Conservation (phyloP, 192 early-diverging fungal species). For the Entomortierella chlamydospora region DNA sequence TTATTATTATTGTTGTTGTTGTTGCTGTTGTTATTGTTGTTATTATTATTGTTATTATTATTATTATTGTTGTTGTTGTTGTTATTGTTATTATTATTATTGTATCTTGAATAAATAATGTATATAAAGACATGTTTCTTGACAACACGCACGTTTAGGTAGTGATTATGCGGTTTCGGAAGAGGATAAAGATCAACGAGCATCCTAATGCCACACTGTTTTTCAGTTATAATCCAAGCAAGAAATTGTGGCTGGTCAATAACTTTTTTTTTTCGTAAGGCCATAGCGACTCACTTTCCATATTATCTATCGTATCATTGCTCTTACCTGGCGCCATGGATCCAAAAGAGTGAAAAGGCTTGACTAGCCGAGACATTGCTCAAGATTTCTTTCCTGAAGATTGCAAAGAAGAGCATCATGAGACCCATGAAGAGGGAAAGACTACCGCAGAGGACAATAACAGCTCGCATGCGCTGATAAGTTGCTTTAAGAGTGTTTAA, state of each 20-base stretch:
- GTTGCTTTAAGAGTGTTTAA: slow-evolving; percentile 46
- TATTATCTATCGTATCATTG: no score
- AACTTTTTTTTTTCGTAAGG: no score
- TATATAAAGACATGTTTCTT: no score
- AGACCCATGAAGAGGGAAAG: slow-evolving; percentile 44
- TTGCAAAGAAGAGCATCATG: slow-evolving; percentile 52
- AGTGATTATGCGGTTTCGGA: slow-evolving; percentile 20
- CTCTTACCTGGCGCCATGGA: slow-evolving; percentile 44
- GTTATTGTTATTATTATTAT: no score
- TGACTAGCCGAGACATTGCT: slow-evolving; percentile 31
- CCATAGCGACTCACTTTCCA: no score
- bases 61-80: no score
- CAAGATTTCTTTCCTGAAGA: slow-evolving; percentile 40
- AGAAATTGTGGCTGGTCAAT: no score
- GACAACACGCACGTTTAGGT: no score
- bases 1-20: no score
- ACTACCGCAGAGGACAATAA: slow-evolving; percentile 44
- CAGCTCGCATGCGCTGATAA: slow-evolving; percentile 41
- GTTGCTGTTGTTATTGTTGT: no score
- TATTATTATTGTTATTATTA: no score
- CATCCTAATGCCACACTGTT: slow-evolving; percentile 52
- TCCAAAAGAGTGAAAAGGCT: slow-evolving; percentile 43
- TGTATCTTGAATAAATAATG: not conserved
- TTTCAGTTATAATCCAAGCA: no score
- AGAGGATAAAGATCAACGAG: slow-evolving; percentile 49